Evolutionary conservation across 2,329 filamentous ascomycete species (phyloP).

Genomic region (Epichloe uncinata): DNA sequence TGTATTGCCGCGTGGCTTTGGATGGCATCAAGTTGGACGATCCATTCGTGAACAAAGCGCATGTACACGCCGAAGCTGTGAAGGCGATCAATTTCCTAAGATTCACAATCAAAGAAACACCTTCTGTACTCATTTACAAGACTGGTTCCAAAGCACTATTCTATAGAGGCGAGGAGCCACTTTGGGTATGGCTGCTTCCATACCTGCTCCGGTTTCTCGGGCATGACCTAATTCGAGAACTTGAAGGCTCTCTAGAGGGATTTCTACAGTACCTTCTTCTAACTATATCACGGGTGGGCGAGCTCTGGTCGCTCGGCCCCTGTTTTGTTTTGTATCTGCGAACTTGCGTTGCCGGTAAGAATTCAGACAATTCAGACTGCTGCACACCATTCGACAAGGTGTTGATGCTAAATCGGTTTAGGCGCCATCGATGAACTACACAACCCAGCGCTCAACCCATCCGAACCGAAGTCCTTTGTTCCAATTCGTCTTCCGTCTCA

Average conservation of each 20-base stretch:
- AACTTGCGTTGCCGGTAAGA: conserved; percentile 30
- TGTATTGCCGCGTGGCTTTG: conserved; percentile 68
- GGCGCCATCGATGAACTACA: conserved; percentile 23
- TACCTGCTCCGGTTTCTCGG: conserved; percentile 45
- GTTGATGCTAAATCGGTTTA: conserved; percentile 11
- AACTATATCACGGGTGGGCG: conserved; percentile 27
- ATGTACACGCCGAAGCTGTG: conserved; percentile 44
- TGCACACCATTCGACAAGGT: background rate
- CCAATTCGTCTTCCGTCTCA: conserved; percentile 25
- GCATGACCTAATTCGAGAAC: conserved; percentile 30
- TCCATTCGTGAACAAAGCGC: conserved; percentile 46
- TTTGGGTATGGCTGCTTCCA: conserved; percentile 53
- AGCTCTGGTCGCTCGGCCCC: conserved; percentile 34
- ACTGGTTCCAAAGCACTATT: conserved; percentile 29
- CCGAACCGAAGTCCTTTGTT: conserved; percentile 15
- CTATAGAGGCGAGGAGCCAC: conserved; percentile 43
- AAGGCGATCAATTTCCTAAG: conserved; percentile 69
- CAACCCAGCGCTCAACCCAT: conserved; percentile 15
- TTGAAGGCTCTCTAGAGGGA: conserved; percentile 37
- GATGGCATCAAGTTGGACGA: conserved; percentile 56
- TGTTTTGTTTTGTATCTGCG: conserved; percentile 36
- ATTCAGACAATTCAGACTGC: conserved; percentile 5
- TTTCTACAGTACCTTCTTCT: conserved; percentile 38
- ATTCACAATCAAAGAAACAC: conserved; percentile 62
- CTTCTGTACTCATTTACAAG: conserved; percentile 45